phyloP scores from a whole-genome alignment of 2,329 filamentous ascomycete genomes.

The Xylaria sp. region DNA sequence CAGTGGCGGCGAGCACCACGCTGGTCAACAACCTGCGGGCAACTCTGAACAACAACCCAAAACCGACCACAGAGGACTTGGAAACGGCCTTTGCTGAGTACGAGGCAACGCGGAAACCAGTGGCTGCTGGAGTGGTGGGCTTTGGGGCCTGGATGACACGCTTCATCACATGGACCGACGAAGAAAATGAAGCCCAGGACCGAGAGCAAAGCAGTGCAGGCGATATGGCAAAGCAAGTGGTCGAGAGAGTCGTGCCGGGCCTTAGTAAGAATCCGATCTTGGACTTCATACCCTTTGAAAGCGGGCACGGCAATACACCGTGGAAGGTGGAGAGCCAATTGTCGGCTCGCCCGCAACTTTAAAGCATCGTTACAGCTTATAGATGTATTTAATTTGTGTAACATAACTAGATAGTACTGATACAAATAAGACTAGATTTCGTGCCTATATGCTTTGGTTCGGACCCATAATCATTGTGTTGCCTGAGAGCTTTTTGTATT shows the following conservation, averaged over 20 bases:
- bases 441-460: background rate
- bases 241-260: background rate
- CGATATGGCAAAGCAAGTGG: background rate
- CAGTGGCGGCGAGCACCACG: too few relatives aligned
- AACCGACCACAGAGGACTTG: constrained; percentile 26
- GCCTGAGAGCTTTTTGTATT: background rate
- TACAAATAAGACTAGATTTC: background rate
- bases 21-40: constrained; percentile 35
- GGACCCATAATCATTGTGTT: background rate
- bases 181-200: constrained; percentile 17
- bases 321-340: constrained; percentile 26
- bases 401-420: background rate
- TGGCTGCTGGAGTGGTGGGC: constrained; percentile 1
- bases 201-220: background rate
- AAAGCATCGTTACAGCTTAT: background rate
- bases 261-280: constrained; percentile 32
- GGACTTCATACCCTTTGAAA: constrained; percentile 40
- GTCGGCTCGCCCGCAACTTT: constrained; percentile 12
- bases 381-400: background rate
- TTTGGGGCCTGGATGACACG: background rate
- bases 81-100: constrained; percentile 36
- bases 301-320: constrained; percentile 30
- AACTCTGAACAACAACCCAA: constrained; percentile 20
- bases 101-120: constrained; percentile 20
- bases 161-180: constrained; percentile 23